phyloP scores from a whole-genome alignment of 2,329 filamentous ascomycete species.

The Chalaropsis ovoidea region DNA sequence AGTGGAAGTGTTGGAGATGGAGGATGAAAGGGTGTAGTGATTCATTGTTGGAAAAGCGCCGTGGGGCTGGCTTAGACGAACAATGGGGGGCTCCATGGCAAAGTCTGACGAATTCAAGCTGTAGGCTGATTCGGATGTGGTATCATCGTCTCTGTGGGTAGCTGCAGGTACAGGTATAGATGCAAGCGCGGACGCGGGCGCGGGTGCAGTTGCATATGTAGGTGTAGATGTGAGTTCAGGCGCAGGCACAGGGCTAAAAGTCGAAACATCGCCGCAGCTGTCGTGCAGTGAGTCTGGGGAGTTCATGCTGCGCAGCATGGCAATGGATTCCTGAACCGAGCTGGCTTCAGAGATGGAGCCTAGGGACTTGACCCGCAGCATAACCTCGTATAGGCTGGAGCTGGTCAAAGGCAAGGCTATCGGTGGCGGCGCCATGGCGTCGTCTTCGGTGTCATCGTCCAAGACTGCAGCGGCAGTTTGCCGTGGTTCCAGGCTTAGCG shows the following conservation, averaged over 20 bases:
- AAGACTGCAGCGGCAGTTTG: conserved; percentile 10
- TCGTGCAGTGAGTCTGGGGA: conserved; percentile 5
- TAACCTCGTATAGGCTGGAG: conserved; percentile 20
- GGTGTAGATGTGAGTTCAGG: background rate
- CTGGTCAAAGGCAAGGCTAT: conserved; percentile 15
- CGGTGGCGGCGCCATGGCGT: conserved; percentile 12
- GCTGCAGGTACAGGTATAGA: conserved; percentile 7
- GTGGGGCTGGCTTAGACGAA: conserved; percentile 18
- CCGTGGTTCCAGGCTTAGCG: conserved; percentile 1
- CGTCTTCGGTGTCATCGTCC: conserved; percentile 16
- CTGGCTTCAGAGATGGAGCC: conserved; percentile 18
- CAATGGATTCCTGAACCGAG: conserved; percentile 22
- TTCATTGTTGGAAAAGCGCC: conserved; percentile 9
- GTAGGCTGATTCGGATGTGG: conserved; percentile 17
- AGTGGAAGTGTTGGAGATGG: conserved; percentile 9
- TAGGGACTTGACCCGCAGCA: conserved; percentile 18
- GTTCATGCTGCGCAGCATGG: conserved; percentile 18
- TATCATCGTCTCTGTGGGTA: conserved; percentile 19
- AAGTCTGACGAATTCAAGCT: conserved; percentile 18
- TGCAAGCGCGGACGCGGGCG: background rate
- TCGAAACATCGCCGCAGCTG: conserved; percentile 5
- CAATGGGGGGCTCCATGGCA: conserved; percentile 20
- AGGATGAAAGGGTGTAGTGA: background rate
- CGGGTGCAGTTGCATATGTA: background rate
- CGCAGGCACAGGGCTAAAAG: conserved; percentile 3